A percentile compares a stretch with the other conserved stretches of the same genome.
These are phyloP conservation scores for Aspergillus glaucus DNA, from an alignment of 2,329 filamentous ascomycete genomes.

Conservation along the genomic window DNA sequence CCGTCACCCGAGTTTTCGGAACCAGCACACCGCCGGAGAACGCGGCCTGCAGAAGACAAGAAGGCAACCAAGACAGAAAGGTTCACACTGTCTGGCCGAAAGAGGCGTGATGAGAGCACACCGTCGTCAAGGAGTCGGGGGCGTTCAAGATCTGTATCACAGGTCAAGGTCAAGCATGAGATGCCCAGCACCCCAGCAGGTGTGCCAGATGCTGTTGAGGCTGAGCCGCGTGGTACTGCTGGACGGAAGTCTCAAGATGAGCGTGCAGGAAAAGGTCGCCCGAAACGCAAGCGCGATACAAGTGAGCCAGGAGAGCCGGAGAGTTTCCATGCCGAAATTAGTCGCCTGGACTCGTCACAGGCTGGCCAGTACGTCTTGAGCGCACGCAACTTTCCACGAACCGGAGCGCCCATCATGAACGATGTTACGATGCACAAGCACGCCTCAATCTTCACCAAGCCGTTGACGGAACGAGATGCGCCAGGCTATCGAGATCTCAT, in stretches of 20 bases:
- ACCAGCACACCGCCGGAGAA: conserved; percentile 15
- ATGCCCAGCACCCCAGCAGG: conserved; percentile 30
- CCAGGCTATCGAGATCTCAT: conserved; percentile 71
- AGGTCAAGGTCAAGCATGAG: conserved; percentile 26
- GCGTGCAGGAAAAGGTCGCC: conserved; percentile 20
- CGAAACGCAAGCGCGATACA: conserved; percentile 37
- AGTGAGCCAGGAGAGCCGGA: conserved; percentile 29
- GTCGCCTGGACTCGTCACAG: conserved; percentile 23
- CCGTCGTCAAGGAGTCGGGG: conserved; percentile 33
- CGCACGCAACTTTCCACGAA: conserved; percentile 52
- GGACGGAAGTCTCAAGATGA: conserved; percentile 27
- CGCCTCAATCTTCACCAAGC: conserved; percentile 72
- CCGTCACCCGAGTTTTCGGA: conserved; percentile 31
- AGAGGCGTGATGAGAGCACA: conserved; percentile 28
- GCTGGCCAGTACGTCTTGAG: conserved; percentile 34
- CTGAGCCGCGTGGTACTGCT: conserved; percentile 21
- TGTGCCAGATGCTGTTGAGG: conserved; percentile 25
- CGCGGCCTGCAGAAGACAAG: conserved; percentile 10
- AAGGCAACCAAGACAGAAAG: conserved; percentile 22
- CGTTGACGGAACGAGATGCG: conserved; percentile 67
- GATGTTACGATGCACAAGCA: conserved; percentile 71
- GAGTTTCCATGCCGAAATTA: conserved; percentile 17
- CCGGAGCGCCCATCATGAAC: conserved; percentile 66
- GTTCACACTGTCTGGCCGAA: conserved; percentile 12
- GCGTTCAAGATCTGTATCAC: conserved; percentile 14